A percentile compares a stretch with the other conserved stretches of the same genome.
These are phyloP conservation scores for Psilocybe subaeruginosa DNA, from an alignment of 768 basidiomycete species.

Conservation along the genomic window DNA sequence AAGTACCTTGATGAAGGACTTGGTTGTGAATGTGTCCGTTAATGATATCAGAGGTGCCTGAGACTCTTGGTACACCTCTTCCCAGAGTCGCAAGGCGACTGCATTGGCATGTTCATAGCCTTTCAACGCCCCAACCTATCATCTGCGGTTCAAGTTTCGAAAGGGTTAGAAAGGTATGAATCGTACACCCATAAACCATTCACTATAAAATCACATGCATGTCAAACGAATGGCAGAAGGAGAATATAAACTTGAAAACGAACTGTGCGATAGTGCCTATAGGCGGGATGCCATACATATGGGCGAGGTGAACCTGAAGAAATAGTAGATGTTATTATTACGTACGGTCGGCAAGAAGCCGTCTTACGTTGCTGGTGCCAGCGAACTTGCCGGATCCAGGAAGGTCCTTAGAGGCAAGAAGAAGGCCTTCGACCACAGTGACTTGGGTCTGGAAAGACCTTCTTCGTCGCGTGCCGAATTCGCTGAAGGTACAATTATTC, in stretches of 20 bases:
- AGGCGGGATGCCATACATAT: constrained; percentile 63
- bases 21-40: constrained; percentile 94
- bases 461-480: constrained; percentile 86
- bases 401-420: constrained; percentile 61
- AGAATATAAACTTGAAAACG: constrained; percentile 28
- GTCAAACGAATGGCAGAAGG: neutral
- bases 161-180: neutral
- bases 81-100: constrained; percentile 84
- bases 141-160: neutral
- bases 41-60: constrained; percentile 67
- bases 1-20: constrained; percentile 77
- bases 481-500: constrained; percentile 73
- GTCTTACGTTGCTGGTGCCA: constrained; percentile 88
- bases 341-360: neutral
- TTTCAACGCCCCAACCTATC: constrained; percentile 76
- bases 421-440: constrained; percentile 68
- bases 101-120: constrained; percentile 83
- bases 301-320: constrained; percentile 82
- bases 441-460: constrained; percentile 79
- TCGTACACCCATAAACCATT: constrained; percentile 90
- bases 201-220: constrained; percentile 37
- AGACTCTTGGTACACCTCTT: constrained; percentile 63
- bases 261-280: constrained; percentile 90
- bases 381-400: constrained; percentile 56
- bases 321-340: neutral